These are phyloP conservation scores for Pseudogymnoascus sp. DNA, from an alignment of 2,329 filamentous ascomycete genomes.

Conservation along the genomic window DNA sequence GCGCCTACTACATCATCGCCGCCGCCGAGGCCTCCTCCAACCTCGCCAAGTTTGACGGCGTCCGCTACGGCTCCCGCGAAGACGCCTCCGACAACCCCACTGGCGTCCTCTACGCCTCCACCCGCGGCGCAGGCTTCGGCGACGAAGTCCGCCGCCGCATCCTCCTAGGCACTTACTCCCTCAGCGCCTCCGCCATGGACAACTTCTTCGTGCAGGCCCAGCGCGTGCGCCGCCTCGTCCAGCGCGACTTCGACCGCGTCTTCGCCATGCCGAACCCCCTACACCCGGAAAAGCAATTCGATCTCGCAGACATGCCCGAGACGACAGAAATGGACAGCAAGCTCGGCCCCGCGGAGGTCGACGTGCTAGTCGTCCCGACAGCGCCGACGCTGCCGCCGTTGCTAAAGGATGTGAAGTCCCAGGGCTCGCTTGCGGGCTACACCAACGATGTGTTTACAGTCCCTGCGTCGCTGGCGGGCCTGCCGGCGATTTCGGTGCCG, in stretches of 20 bases:
- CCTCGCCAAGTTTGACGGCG: conserved; percentile 90
- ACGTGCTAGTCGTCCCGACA: conserved; percentile 82
- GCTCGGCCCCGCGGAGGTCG: conserved; percentile 56
- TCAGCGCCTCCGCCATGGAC: conserved; percentile 84
- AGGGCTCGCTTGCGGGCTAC: conserved; percentile 63
- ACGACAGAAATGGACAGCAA: conserved; percentile 36
- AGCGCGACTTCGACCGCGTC: conserved; percentile 74
- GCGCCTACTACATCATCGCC: conserved; percentile 91
- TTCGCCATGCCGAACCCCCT: conserved; percentile 67
- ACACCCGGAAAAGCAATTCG: conserved; percentile 41
- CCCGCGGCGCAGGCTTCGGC: conserved; percentile 68
- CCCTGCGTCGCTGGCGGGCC: conserved; percentile 81
- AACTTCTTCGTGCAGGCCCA: conserved; percentile 97
- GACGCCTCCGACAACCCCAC: conserved; percentile 43
- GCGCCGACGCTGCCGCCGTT: conserved; percentile 67
- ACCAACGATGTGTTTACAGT: conserved; percentile 95
- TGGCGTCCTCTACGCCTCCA: conserved; percentile 65
- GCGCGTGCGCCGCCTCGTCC: conserved; percentile 72
- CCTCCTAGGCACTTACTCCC: conserved; percentile 77
- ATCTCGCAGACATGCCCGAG: conserved; percentile 52
- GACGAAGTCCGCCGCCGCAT: conserved; percentile 80
- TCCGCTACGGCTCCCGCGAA: conserved; percentile 63
- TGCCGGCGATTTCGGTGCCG: conserved; percentile 82
- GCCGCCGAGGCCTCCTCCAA: conserved; percentile 95
- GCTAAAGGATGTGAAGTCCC: conserved; percentile 46